A percentile compares a stretch with the other conserved stretches of the same genome.
Evolutionary conservation across 345 rosid species (phyloP).

Genomic region (Arabis alpina): DNA sequence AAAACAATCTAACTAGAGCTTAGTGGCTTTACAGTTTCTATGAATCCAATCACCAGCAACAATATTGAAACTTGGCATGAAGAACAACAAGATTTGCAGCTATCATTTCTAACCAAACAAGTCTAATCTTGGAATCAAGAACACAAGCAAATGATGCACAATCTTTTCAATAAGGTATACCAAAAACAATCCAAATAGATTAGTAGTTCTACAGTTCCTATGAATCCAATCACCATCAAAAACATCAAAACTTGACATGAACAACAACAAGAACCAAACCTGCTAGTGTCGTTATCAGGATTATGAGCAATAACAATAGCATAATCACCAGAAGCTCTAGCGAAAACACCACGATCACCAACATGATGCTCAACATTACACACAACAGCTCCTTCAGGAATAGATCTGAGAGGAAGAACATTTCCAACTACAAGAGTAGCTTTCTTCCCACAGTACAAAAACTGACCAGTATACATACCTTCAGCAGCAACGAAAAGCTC

Average conservation of each 20-base stretch:
- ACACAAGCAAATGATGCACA: not conserved
- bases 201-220: not conserved
- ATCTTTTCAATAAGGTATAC: not conserved
- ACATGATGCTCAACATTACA: slow-evolving; percentile 80
- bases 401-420: slow-evolving; percentile 57
- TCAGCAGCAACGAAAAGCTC: slow-evolving; percentile 74
- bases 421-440: slow-evolving; percentile 61
- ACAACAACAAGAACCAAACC: slow-evolving; percentile 36
- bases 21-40: not conserved
- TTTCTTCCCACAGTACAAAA: slow-evolving; percentile 60
- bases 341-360: slow-evolving; percentile 71
- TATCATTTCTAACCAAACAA: too few species aligned
- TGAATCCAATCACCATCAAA: not conserved
- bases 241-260: not conserved
- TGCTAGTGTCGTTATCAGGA: slow-evolving; percentile 66
- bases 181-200: not conserved
- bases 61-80: not conserved
- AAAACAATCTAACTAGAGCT: not conserved
- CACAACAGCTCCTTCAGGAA: slow-evolving; percentile 76
- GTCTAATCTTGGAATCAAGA: not conserved
- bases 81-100: too few species aligned
- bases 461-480: slow-evolving; percentile 68
- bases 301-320: slow-evolving; percentile 70
- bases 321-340: slow-evolving; percentile 65
- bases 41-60: not conserved